These are phyloP conservation scores for Exutisphaerella laricina DNA, from an alignment of 2,329 filamentous ascomycete species.

Conservation along the genomic window DNA sequence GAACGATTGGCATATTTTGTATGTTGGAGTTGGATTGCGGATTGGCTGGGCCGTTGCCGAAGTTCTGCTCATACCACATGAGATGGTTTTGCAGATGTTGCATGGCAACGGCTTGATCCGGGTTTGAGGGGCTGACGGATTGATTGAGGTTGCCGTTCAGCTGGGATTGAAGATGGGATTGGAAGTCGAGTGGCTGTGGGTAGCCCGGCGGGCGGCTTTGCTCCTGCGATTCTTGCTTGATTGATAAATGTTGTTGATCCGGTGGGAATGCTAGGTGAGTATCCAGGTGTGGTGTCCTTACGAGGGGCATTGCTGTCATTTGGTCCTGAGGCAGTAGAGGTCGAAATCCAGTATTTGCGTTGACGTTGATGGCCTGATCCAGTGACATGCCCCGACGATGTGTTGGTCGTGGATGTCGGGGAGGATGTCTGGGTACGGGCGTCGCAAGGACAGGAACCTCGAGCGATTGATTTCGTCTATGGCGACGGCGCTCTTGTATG, in stretches of 20 bases:
- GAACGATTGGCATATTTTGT: slow-evolving; percentile 18
- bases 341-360: slow-evolving; percentile 42
- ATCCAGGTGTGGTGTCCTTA: slow-evolving; percentile 39
- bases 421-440: slow-evolving; percentile 48
- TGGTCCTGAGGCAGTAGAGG: slow-evolving; percentile 49
- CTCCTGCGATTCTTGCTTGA: slow-evolving; percentile 82
- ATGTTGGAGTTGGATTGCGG: slow-evolving; percentile 15
- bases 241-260: slow-evolving; percentile 68
- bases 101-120: slow-evolving; percentile 20
- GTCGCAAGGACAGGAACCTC: slow-evolving; percentile 64
- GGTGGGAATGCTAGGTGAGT: slow-evolving; percentile 57
- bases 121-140: slow-evolving; percentile 19
- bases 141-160: slow-evolving; percentile 32
- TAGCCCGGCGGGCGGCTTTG: slow-evolving; percentile 74
- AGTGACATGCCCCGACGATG: slow-evolving; percentile 81
- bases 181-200: slow-evolving; percentile 33
- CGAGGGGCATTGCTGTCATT: slow-evolving; percentile 24
- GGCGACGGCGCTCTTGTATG: slow-evolving; percentile 67
- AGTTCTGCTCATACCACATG: slow-evolving; percentile 28
- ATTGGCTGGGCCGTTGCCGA: slow-evolving; percentile 16
- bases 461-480: slow-evolving; percentile 84
- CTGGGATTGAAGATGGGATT: slow-evolving; percentile 51
- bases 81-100: slow-evolving; percentile 29
- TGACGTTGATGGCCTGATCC: slow-evolving; percentile 51
- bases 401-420: slow-evolving; percentile 32